Evolutionary conservation across 805 yeast genomes (phyloP).

Genomic region (Maudiozyma serrabonitensis): DNA sequence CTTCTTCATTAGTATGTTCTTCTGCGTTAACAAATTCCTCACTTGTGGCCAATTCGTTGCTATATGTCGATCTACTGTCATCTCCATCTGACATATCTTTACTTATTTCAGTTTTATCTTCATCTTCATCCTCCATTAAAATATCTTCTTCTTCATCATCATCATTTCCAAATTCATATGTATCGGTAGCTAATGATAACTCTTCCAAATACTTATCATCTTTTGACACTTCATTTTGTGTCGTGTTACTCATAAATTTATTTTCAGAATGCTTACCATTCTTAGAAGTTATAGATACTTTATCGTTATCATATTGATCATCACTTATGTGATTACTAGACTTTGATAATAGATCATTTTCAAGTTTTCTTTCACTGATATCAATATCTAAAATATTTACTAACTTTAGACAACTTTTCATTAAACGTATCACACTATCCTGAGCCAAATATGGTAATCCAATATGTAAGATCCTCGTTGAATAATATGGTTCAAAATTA

Average conservation of each 20-base stretch:
- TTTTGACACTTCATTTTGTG: no score
- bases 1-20: constrained; percentile 1
- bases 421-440: background rate
- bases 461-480: background rate
- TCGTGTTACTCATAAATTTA: background rate
- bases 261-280: background rate
- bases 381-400: background rate
- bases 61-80: background rate
- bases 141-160: constrained; percentile 3
- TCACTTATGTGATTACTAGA: constrained; percentile 1
- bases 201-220: constrained; percentile 16
- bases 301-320: constrained; percentile 6
- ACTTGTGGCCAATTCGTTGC: background rate
- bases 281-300: no score
- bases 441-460: background rate
- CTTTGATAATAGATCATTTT: background rate
- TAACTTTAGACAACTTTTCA: background rate
- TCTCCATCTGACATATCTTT: background rate
- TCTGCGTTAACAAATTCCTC: background rate
- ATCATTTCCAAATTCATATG: constrained; percentile 5
- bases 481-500: constrained; percentile 6
- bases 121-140: background rate
- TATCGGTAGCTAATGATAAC: constrained; percentile 5
- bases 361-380: constrained; percentile 1
- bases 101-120: background rate